A percentile compares a stretch with the other conserved stretches of the same genome.
phyloP scores from a whole-genome alignment of 768 basidiomycete species.

The Calocera cornea region DNA sequence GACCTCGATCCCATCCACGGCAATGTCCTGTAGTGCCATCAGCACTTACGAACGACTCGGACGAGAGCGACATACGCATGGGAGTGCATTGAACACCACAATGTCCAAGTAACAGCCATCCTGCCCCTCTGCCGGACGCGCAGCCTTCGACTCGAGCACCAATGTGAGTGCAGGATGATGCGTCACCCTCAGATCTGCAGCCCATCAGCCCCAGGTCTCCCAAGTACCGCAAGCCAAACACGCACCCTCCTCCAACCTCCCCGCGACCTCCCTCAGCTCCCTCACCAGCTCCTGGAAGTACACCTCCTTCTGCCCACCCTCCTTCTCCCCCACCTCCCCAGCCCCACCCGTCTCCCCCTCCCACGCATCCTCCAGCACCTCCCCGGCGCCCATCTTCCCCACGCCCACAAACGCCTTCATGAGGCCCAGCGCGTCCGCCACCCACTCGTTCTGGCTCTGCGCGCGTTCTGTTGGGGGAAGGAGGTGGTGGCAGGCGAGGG shows the following conservation, averaged over 20 bases:
- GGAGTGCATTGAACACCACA: slow-evolving; percentile 49
- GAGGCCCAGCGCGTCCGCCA: slow-evolving; percentile 62
- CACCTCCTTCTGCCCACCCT: slow-evolving; percentile 9
- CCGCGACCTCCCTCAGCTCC: slow-evolving; percentile 14
- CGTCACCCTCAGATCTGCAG: slow-evolving; percentile 48
- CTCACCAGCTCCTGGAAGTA: slow-evolving; percentile 16
- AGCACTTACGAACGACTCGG: slow-evolving; percentile 9
- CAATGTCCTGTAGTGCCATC: slow-evolving; percentile 35
- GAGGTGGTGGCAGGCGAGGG: slow-evolving; percentile 39
- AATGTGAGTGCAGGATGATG: slow-evolving; percentile 59
- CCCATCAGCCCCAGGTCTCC: slow-evolving; percentile 2
- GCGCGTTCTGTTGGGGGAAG: slow-evolving; percentile 38
- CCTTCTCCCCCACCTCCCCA: slow-evolving; percentile 10
- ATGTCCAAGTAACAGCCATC: slow-evolving; percentile 56
- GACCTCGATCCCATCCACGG: slow-evolving; percentile 48
- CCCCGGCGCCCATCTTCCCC: slow-evolving; percentile 33
- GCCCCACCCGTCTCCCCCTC: slow-evolving; percentile 2
- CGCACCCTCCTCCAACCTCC: slow-evolving; percentile 20
- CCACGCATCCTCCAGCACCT: slow-evolving; percentile 36
- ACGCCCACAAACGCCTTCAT: slow-evolving; percentile 50
- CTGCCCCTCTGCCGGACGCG: slow-evolving; percentile 40
- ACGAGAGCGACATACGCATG: slow-evolving; percentile 47
- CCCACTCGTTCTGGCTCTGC: slow-evolving; percentile 73
- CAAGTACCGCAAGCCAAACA: neutral
- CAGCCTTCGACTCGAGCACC: slow-evolving; percentile 31